Percentiles rank a stretch among this genome's conserved stretches.
Evolutionary conservation across 768 basidiomycete species (phyloP).

Genomic region (Hydnum rufescens): DNA sequence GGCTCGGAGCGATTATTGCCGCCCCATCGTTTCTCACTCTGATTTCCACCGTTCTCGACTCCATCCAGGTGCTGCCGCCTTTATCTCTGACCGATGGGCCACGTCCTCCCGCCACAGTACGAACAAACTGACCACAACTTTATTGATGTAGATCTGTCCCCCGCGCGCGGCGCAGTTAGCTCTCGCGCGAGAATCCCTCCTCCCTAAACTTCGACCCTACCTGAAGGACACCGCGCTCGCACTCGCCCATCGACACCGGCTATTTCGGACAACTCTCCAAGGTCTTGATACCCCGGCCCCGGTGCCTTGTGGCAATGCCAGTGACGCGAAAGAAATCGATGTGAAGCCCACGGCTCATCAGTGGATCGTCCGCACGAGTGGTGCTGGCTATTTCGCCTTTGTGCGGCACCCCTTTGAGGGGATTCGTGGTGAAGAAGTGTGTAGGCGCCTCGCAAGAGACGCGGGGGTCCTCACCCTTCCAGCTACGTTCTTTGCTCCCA

Average conservation of each 20-base stretch:
- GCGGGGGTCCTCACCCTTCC: slow-evolving; percentile 50
- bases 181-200: slow-evolving; percentile 28
- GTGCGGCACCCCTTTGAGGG: slow-evolving; percentile 42
- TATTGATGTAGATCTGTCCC: slow-evolving; percentile 34
- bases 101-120: background rate
- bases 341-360: too few relatives aligned
- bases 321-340: too few relatives aligned
- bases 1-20: slow-evolving; percentile 52
- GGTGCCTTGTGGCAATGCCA: too few relatives aligned
- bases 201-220: slow-evolving; percentile 19
- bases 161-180: slow-evolving; percentile 56
- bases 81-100: background rate
- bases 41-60: slow-evolving; percentile 47
- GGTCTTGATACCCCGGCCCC: too few relatives aligned
- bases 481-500: slow-evolving; percentile 36
- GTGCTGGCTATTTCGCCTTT: slow-evolving; percentile 61
- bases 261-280: too few relatives aligned
- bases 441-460: slow-evolving; percentile 35
- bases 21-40: slow-evolving; percentile 33
- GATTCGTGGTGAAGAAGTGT: slow-evolving; percentile 31
- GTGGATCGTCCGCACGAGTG: background rate
- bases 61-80: slow-evolving; percentile 32
- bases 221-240: slow-evolving; percentile 30
- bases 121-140: too few relatives aligned
- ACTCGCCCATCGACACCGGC: slow-evolving; percentile 30